Evolutionary conservation across 768 basidiomycete genomes (phyloP).

Genomic region (Kwoniella sp.): DNA sequence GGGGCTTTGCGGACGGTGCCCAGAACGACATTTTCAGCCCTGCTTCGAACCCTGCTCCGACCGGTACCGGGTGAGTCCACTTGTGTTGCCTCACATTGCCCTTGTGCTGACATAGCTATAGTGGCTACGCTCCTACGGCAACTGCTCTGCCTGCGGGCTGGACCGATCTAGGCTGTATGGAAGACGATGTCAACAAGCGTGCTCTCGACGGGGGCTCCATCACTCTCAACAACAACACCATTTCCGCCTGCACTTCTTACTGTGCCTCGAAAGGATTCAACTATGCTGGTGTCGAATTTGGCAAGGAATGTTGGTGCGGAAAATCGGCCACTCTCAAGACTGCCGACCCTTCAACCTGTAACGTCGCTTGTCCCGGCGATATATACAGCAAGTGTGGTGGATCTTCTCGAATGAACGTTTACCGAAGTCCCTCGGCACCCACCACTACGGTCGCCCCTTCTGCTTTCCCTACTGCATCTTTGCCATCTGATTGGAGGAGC

Average conservation of each 20-base stretch:
- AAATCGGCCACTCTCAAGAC: conserved; percentile 13
- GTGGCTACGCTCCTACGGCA: conserved; percentile 2
- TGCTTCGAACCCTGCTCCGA: conserved; percentile 11
- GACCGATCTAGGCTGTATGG: conserved; percentile 19
- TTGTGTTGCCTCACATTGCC: not conserved
- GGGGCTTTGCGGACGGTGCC: conserved; percentile 71
- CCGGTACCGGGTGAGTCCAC: not conserved
- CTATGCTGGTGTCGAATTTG: conserved; percentile 31
- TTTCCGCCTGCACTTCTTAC: conserved; percentile 23
- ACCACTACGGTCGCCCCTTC: conserved; percentile 15
- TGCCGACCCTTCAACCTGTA: conserved; percentile 21
- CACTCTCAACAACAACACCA: conserved; percentile 26
- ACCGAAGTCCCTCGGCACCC: conserved; percentile 7
- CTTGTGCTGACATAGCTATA: not conserved
- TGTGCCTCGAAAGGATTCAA: conserved; percentile 31
- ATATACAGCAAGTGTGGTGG: conserved; percentile 25
- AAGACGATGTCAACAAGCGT: conserved; percentile 20
- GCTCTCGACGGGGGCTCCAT: conserved; percentile 36
- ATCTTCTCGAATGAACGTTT: conserved; percentile 20
- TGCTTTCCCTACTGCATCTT: conserved; percentile 12
- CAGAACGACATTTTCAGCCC: conserved; percentile 69
- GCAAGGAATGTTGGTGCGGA: conserved; percentile 27
- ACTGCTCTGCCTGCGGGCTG: conserved; percentile 22
- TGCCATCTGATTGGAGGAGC: conserved; percentile 28
- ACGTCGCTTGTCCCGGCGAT: conserved; percentile 29